Evolutionary conservation across 1,284 basidiomycete species (phyloP), one percentile per base, ranked within the genome.

Genomic region (Vanrija pseudolonga): DNA sequence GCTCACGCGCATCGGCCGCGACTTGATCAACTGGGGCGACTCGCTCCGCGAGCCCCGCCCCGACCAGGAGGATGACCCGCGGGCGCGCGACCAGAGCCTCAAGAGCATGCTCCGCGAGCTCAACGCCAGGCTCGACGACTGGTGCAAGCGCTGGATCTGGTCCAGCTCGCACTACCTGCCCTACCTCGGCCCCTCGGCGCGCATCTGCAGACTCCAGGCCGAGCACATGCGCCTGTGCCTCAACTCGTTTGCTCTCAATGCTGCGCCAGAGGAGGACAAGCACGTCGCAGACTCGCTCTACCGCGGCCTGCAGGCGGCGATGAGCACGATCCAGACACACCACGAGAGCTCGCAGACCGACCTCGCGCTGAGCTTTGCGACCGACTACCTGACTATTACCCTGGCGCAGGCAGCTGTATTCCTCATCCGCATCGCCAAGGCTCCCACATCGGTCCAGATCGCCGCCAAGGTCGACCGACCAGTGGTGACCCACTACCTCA

Each of bases 341-440:
- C 59, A 60, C 42, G 69, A 71, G 40, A 60, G 59, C 9, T 60
- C 62, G 51, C 60, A 65, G 55, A 64, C 63, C 26, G 66, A 71
- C 50, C 50, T 65, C 12, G 66, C 61, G 8, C 40, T 71, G 46
- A 65, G 64, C 45, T 71, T 68, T 51, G 69, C 67, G 1, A 65
- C 66, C 2, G 69, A 71, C 52, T 69, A 71, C 54, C 51, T 69
- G 9, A 68, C 66, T 3, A 68, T 66, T 44, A 65, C 69, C 1
- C 60, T 71, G 7, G 60, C 69, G 4, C 67, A 71, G 52, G 63
- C 69, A 4, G 69, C 69, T 12, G 55, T 68, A 37, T 71, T 71
- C 56, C 59, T 71, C 15, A 59, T 69, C 28, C 61, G 68, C 14
- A 60, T 67, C 9, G 57, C 57, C 40, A 61, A 65, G 56, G 55